Conservation (phyloP, 257 asterid genomes). For the Jacaranda copaia region DNA sequence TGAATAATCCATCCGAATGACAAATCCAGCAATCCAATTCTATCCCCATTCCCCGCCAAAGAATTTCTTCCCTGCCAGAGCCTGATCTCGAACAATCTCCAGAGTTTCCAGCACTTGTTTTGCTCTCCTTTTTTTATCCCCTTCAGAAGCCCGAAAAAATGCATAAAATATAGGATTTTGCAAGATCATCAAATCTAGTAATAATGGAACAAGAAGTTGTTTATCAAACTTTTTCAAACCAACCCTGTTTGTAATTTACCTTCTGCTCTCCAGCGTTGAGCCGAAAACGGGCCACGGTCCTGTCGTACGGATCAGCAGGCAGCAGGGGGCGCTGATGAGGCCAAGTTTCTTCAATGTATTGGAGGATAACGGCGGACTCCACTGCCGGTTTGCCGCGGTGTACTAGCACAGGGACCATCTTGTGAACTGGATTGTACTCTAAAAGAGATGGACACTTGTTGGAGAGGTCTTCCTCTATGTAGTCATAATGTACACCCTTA, state of each 20-base stretch:
- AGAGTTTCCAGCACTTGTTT: slow-evolving; percentile 38
- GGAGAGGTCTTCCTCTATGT: slow-evolving; percentile 24
- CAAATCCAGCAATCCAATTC: slow-evolving; percentile 51
- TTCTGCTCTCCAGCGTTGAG: slow-evolving; percentile 41
- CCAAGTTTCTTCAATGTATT: slow-evolving; percentile 55
- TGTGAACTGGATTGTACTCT: slow-evolving; percentile 34
- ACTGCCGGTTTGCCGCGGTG: slow-evolving; percentile 42
- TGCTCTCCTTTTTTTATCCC: slow-evolving; percentile 37
- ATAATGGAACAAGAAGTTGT: background rate
- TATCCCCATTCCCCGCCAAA: slow-evolving; percentile 50
- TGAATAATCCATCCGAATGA: slow-evolving; percentile 43
- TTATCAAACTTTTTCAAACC: too few species aligned
- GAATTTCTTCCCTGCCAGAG: slow-evolving; percentile 53
- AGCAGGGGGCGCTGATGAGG: slow-evolving; percentile 38
- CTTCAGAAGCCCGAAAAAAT: slow-evolving; percentile 39
- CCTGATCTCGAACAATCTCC: slow-evolving; percentile 45
- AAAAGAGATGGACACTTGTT: slow-evolving; percentile 35
- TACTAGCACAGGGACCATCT: slow-evolving; percentile 39
- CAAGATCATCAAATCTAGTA: slow-evolving; percentile 2
- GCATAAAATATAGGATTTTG: slow-evolving; percentile 23
- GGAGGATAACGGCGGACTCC: slow-evolving; percentile 44
- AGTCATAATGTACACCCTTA: background rate
- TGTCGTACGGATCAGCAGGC: slow-evolving; percentile 45
- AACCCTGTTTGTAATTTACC: slow-evolving; percentile 27
- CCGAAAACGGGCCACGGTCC: slow-evolving; percentile 50